phyloP scores from a whole-genome alignment of 2,329 filamentous ascomycete genomes.

The Neocatenulostroma microsporum region DNA sequence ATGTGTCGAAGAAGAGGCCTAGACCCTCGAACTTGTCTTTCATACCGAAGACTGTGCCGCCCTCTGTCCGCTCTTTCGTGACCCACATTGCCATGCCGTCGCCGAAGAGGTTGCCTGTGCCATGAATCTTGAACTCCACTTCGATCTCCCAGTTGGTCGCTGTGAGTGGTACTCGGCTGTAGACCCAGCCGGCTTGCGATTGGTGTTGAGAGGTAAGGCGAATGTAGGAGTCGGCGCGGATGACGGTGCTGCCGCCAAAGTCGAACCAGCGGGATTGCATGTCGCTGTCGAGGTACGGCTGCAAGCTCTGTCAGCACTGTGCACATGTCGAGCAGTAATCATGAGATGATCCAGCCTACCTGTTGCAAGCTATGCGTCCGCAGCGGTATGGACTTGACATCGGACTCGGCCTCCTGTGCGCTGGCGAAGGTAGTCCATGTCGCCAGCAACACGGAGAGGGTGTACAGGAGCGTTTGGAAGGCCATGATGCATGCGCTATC shows the following conservation, averaged over 20 bases:
- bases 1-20: conserved; percentile 94
- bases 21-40: conserved; percentile 86
- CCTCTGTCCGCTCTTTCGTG: conserved; percentile 78
- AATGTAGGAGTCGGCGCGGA: conserved; percentile 72
- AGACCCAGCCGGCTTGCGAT: conserved; percentile 88
- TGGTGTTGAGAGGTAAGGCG: conserved; percentile 84
- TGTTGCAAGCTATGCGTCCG: conserved; percentile 28
- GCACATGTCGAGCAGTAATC: too few species aligned
- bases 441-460: conserved; percentile 26
- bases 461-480: conserved; percentile 11
- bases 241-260: conserved; percentile 90
- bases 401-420: conserved; percentile 21
- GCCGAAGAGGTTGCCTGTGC: conserved; percentile 81
- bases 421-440: conserved; percentile 21
- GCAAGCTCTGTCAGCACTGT: too few species aligned
- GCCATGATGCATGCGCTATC: conserved; percentile 13
- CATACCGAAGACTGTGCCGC: conserved; percentile 80
- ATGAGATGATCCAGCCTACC: conserved; percentile 12
- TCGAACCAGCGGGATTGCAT: conserved; percentile 99
- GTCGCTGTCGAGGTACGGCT: conserved; percentile 97
- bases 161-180: conserved; percentile 86
- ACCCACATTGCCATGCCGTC: conserved; percentile 98
- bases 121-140: conserved; percentile 89
- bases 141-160: conserved; percentile 99
- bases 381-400: conserved; percentile 29